Evolutionary conservation across 164 flowering plant genomes (phyloP), one percentile per base, ranked within the genome.

Genomic region (Vitis rupestris): DNA sequence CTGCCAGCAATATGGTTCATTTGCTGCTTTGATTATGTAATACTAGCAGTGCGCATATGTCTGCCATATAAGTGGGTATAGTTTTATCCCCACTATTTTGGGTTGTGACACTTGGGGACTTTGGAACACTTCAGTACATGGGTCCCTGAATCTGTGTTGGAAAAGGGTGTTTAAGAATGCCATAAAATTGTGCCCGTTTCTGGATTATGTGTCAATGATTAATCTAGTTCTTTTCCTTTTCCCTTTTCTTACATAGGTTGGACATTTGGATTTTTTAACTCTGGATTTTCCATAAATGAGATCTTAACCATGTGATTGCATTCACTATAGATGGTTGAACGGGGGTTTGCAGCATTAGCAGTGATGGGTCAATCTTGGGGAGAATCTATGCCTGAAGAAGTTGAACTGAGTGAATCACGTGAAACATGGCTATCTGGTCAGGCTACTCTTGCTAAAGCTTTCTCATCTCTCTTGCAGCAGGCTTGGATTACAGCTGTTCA

Each of bases 261-360:
- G 4, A 31, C 44, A 31, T 31, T 31, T 31, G 44, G 44, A 31
- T 31, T 31, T 31, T 31, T 4, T 31, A 31, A 31, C 6, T 31
- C 44, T 31, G 0, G 44, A 31, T 31, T 31, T 0, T 31, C 44
- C 0, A 31, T 31, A 9, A 62, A 15, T 62, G 47, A n/a, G 48
- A 19, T 16, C 48, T 62, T n/a, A 37, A 37, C 64, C 9, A 62
- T 49, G 37, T 12, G 23, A 50, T 23, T 57, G 67, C 19, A 27
- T 62, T 69, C 59, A 64, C 50, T 10, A 10, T 52, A 91, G 94
- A 83, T 87, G 70, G 93, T 82, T 63, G 90, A 83, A 70, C 75
- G 68, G 64, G 94, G 91, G 51, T 88, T 91, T 80, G 86, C 86
- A 44, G 79, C 92, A 58, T 73, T 92, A 70, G 90, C 92, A 65